Conservation (phyloP, 768 basidiomycete genomes). For the Ramaria rubella region DNA sequence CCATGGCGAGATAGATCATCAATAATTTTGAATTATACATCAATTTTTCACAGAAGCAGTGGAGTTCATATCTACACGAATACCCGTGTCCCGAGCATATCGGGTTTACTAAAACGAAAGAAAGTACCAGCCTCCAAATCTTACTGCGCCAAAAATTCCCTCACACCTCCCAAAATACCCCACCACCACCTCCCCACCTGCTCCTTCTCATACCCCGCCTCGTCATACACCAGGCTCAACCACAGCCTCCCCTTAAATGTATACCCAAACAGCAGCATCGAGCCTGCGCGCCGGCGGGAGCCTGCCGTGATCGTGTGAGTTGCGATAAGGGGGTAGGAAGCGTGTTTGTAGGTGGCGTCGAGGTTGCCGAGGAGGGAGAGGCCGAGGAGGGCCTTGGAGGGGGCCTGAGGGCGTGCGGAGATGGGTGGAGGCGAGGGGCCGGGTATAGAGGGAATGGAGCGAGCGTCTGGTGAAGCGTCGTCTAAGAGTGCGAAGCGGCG, state of each 20-base stretch:
- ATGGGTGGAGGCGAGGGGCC: conserved; percentile 7
- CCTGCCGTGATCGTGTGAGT: conserved; percentile 80
- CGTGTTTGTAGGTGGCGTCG: conserved; percentile 74
- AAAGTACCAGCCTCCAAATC: too few relatives aligned
- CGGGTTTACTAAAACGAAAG: too few relatives aligned
- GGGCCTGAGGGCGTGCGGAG: conserved; percentile 31
- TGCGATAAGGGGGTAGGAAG: conserved; percentile 39
- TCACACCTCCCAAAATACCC: conserved; percentile 43
- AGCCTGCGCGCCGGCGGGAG: conserved; percentile 70
- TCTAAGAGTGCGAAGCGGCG: too few relatives aligned
- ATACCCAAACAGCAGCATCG: conserved; percentile 78
- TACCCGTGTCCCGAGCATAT: too few relatives aligned
- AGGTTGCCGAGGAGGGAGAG: conserved; percentile 81
- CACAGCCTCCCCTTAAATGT: conserved; percentile 70
- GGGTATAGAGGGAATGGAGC: too few relatives aligned
- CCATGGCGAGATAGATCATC: too few relatives aligned
- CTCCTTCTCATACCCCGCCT: conserved; percentile 68
- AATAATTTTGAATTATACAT: too few relatives aligned
- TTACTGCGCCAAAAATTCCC: too few relatives aligned
- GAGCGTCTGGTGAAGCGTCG: too few relatives aligned
- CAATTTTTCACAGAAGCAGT: too few relatives aligned
- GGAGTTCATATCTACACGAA: too few relatives aligned
- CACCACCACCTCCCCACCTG: conserved; percentile 58
- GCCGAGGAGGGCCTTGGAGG: conserved; percentile 63
- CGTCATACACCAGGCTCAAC: conserved; percentile 75